Conservation (phyloP, 2,329 filamentous ascomycete species). For the Diaporthe sp. region DNA sequence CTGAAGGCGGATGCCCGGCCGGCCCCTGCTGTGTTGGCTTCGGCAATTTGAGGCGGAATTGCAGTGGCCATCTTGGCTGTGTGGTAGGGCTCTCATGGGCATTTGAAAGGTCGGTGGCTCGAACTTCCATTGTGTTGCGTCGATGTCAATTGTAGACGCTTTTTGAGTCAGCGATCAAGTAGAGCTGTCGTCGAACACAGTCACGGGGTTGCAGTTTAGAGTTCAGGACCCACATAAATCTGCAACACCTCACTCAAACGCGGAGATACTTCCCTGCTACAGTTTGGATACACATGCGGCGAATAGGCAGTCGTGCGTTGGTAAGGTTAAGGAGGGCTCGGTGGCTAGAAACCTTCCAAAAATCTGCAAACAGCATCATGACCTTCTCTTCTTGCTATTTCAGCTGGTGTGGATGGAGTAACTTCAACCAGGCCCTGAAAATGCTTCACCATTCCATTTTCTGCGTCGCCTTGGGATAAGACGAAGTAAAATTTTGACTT, state of each 20-base stretch:
- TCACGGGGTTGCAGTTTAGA: neutral
- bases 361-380: neutral
- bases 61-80: conserved; percentile 20
- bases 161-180: neutral
- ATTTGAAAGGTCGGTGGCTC: neutral
- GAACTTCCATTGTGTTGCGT: neutral
- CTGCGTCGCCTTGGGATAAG: neutral
- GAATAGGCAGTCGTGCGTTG: too few species aligned
- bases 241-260: neutral
- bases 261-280: too few species aligned
- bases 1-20: neutral
- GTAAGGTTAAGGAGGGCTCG: too few species aligned
- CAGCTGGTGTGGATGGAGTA: neutral
- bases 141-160: too few species aligned
- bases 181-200: neutral
- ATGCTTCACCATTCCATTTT: neutral
- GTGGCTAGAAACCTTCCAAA: neutral
- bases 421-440: neutral
- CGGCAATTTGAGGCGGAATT: conserved; percentile 2
- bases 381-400: neutral
- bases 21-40: neutral
- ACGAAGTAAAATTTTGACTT: neutral
- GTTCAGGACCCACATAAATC: neutral
- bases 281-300: too few species aligned
- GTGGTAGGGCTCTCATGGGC: neutral